A percentile compares a stretch with the other conserved stretches of the same genome.
These are phyloP conservation scores for Pogostemon cablin DNA, from an alignment of 257 asterid genomes.

Conservation along the genomic window DNA sequence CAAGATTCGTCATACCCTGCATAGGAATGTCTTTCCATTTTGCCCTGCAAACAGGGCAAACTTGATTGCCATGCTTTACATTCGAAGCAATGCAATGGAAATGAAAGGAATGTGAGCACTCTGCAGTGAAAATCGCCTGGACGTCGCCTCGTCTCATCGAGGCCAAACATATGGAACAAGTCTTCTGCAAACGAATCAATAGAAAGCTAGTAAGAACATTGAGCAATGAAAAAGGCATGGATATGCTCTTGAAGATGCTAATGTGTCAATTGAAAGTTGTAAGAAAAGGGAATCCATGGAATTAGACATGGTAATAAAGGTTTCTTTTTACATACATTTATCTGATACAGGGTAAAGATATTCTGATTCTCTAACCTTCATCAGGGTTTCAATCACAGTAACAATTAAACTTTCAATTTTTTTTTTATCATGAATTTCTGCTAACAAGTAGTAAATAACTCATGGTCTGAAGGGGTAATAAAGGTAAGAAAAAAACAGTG, in stretches of 20 bases:
- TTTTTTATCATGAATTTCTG: not conserved
- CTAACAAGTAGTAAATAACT: conserved; percentile 13
- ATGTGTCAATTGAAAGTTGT: too few relatives aligned
- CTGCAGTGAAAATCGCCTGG: conserved; percentile 94
- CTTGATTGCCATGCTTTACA: conserved; percentile 88
- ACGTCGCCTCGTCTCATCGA: conserved; percentile 90
- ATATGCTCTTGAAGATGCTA: too few relatives aligned
- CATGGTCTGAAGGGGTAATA: not conserved
- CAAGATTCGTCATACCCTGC: conserved; percentile 62
- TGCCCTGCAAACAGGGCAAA: conserved; percentile 94
- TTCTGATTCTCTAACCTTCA: not conserved
- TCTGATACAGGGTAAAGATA: not conserved
- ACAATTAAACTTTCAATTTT: not conserved
- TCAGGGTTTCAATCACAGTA: not conserved
- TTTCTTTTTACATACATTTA: not conserved
- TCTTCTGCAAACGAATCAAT: conserved; percentile 54
- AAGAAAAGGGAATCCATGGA: too few relatives aligned
- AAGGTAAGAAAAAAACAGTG: not conserved
- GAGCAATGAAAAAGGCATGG: not conserved
- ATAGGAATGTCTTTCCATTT: conserved; percentile 91
- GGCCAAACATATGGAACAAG: conserved; percentile 88
- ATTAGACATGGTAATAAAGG: too few relatives aligned
- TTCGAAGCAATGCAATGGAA: conserved; percentile 94
- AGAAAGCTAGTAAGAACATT: conserved; percentile 26
- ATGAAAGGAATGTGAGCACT: conserved; percentile 95